Evolutionary conservation across 768 basidiomycete genomes (phyloP), one percentile per base, ranked within the genome.

Genomic region (Pleurotus sapidus): DNA sequence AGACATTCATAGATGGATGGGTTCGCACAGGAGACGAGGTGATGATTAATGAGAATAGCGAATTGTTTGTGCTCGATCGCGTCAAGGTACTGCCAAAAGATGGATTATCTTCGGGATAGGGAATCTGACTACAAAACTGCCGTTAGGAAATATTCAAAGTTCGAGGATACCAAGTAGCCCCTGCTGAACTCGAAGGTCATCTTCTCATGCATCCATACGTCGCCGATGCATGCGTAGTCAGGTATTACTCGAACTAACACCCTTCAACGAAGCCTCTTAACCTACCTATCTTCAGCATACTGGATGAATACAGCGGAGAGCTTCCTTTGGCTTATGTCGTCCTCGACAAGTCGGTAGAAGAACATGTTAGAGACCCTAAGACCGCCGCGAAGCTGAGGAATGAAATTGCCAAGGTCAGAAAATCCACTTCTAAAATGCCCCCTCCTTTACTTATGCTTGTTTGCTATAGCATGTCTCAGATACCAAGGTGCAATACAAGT

Each of bases 241-340:
- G 51, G 51, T 54, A 30, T 20, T 18, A n/a, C 7, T 49, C n/a
- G 15, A 7, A 50, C n/a, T n/a, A 1, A 50, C 49, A 30, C 17
- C 23, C 25, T 8, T 12, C 5, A 48, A 27, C 23, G 17, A 37
- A 11, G 8, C 30, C 30, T 34, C 1, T 7, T 34, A 11, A 34
- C 9, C 9, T 11, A 18, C 24, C 18, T 15, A 48, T 54, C 18
- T 42, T n/a, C 24, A 81, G 87, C 4, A 65, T 89, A 17, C 77
- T 78, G 1, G 87, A 92, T 62, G 89, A 91, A 20, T 90, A 87
- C 65, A 87, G 80, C 57, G 89, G 90, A 15, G 89, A 93, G 66
- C 62, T 89, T 9, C 89, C 91, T 0, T 64, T 88, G 54, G 89
- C 90, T 6, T 91, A 82, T 66, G 72, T 91, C 20, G 86, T 86